A percentile compares a stretch with the other conserved stretches of the same genome.
These are phyloP conservation scores for Hapsidospora chrysogenum DNA, from an alignment of 495 filamentous ascomycete species.

Conservation along the genomic window DNA sequence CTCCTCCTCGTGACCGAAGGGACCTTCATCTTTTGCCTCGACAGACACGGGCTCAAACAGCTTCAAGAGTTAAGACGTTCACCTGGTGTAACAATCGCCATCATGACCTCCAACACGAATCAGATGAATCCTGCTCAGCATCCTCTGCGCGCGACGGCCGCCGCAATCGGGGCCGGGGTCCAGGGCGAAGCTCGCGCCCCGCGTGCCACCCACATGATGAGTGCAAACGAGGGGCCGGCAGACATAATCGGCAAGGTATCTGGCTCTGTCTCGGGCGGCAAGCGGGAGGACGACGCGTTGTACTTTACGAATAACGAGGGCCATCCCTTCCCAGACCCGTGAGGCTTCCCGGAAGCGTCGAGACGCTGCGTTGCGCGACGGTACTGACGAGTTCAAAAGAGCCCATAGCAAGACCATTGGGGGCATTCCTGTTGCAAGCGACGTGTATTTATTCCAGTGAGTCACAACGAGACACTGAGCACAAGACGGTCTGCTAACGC, in stretches of 20 bases:
- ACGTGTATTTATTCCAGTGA: slow-evolving; percentile 32
- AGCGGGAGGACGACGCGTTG: slow-evolving; percentile 28
- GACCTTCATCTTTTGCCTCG: too few relatives aligned
- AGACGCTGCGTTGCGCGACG: neutral
- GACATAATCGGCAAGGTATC: slow-evolving; percentile 38
- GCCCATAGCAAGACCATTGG: slow-evolving; percentile 41
- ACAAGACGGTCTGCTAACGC: too few relatives aligned
- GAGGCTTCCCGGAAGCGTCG: too few relatives aligned
- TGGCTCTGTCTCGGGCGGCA: slow-evolving; percentile 26
- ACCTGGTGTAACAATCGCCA: too few relatives aligned
- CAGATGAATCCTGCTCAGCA: too few relatives aligned
- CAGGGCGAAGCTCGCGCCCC: slow-evolving; percentile 11
- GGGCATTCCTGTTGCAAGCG: slow-evolving; percentile 38
- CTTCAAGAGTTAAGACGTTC: too few relatives aligned
- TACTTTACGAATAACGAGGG: slow-evolving; percentile 47
- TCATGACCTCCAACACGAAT: too few relatives aligned
- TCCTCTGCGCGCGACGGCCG: slow-evolving; percentile 13
- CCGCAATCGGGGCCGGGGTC: slow-evolving; percentile 10
- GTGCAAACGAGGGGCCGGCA: slow-evolving; percentile 37
- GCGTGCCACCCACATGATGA: slow-evolving; percentile 19
- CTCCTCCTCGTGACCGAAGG: too few relatives aligned
- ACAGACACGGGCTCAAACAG: too few relatives aligned
- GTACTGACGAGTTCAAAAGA: slow-evolving; percentile 1
- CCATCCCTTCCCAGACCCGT: slow-evolving; percentile 36
- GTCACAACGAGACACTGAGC: too few relatives aligned